A percentile compares a stretch with the other conserved stretches of the same genome.
Conservation (phyloP, 345 rosid genomes). For the Anastatica hierochuntica region DNA sequence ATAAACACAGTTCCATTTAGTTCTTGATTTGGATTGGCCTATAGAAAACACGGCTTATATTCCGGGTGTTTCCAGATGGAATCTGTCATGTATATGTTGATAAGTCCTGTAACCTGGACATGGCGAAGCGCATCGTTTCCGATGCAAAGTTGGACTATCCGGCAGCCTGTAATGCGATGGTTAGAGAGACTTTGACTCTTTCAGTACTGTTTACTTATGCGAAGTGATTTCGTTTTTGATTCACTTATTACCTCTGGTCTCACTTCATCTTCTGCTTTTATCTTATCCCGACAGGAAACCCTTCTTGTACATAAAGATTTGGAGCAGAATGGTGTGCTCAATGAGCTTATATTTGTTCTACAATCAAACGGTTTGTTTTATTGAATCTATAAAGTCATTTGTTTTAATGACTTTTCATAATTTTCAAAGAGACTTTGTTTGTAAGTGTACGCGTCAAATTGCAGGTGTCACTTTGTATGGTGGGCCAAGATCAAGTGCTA, state of each 20-base stretch:
- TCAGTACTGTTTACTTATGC: slow-evolving; percentile 1
- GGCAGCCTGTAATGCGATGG: slow-evolving; percentile 98
- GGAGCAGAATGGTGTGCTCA: slow-evolving; percentile 45
- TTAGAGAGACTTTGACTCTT: slow-evolving; percentile 27
- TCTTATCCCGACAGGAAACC: slow-evolving; percentile 56
- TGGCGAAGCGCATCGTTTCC: slow-evolving; percentile 64
- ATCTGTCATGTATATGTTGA: slow-evolving; percentile 93
- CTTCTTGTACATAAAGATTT: slow-evolving; percentile 89
- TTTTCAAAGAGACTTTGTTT: neutral
- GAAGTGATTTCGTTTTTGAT: neutral
- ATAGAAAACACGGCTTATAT: neutral
- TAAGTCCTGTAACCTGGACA: slow-evolving; percentile 68
- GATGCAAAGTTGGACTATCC: slow-evolving; percentile 97
- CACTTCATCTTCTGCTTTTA: slow-evolving; percentile 3
- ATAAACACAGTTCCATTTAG: neutral
- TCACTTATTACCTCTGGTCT: neutral
- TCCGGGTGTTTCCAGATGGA: slow-evolving; percentile 51
- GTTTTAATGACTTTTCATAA: too few relatives aligned
- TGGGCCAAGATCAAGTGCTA: slow-evolving; percentile 64
- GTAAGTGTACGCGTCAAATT: slow-evolving; percentile 5
- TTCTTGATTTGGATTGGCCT: slow-evolving; percentile 1
- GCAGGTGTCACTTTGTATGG: slow-evolving; percentile 74
- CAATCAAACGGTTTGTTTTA: slow-evolving; percentile 49
- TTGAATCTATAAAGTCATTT: too few relatives aligned
- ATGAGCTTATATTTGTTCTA: slow-evolving; percentile 46